A percentile compares a stretch with the other conserved stretches of the same genome.
phyloP scores from a whole-genome alignment of 164 flowering plant species.

The Magnolia officinalis region DNA sequence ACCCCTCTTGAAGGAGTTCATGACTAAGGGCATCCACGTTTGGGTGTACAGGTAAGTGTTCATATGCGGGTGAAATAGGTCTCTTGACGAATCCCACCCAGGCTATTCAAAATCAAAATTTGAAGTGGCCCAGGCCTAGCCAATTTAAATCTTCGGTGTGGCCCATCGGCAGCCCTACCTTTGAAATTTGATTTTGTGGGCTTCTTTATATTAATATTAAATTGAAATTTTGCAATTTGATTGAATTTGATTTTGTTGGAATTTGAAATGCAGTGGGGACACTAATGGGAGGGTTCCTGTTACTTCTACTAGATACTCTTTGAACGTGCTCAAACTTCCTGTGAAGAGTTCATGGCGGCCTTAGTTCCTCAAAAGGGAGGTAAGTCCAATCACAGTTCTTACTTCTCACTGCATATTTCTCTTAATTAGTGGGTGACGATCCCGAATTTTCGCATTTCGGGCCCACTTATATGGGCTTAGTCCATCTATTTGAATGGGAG shows the following conservation, averaged over 20 bases:
- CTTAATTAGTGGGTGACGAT: too few species aligned
- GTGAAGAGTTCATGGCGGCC: conserved; percentile 47
- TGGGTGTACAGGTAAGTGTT: conserved; percentile 65
- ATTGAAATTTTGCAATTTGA: neutral
- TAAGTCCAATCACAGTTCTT: conserved; percentile 7
- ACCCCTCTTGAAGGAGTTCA: conserved; percentile 49
- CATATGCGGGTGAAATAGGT: neutral
- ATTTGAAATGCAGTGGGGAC: conserved; percentile 60
- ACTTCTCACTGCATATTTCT: too few species aligned
- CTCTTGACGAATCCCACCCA: too few species aligned
- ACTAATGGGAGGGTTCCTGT: conserved; percentile 71
- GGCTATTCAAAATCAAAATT: too few species aligned
- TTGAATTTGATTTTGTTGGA: neutral
- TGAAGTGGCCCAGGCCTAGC: too few species aligned
- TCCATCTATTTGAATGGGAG: too few species aligned
- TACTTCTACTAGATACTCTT: conserved; percentile 60
- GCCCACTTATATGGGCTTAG: too few species aligned
- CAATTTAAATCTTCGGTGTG: too few species aligned
- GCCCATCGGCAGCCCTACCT: too few species aligned
- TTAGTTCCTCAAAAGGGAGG: conserved; percentile 45
- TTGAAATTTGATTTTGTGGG: too few species aligned
- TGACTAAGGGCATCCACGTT: conserved; percentile 49
- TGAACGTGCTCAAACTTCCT: conserved; percentile 46
- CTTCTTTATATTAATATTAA: neutral
- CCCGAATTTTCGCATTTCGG: too few species aligned